These are phyloP conservation scores for Hansenula anomala DNA, from an alignment of 1,139 yeast species.

Conservation along the genomic window DNA sequence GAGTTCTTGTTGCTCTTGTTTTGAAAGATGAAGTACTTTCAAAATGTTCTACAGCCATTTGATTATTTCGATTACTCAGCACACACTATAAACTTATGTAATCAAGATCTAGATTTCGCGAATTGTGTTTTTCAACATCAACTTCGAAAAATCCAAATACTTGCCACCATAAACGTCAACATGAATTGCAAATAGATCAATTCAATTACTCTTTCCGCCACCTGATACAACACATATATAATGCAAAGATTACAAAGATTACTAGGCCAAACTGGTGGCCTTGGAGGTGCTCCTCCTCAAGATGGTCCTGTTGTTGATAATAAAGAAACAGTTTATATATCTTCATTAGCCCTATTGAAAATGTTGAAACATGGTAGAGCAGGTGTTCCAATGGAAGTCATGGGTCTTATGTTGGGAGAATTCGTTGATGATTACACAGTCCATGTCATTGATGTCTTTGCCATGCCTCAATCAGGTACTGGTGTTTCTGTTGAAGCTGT, in stretches of 20 bases:
- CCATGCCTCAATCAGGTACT: conserved; percentile 98
- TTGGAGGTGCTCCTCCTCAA: conserved; percentile 51
- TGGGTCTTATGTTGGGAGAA: conserved; percentile 99
- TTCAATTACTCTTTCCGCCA: no score
- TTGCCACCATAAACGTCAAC: conserved; percentile 1
- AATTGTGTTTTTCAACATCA: not conserved
- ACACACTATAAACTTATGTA: not conserved
- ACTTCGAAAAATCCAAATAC: not conserved
- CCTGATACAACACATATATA: no score
- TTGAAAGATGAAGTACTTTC: no score
- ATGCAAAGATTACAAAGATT: conserved; percentile 79
- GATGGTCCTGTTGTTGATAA: conserved; percentile 89
- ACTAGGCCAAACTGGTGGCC: conserved; percentile 56
- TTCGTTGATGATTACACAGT: conserved; percentile 97
- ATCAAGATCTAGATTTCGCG: not conserved
- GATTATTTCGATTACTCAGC: no score
- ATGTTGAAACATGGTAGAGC: conserved; percentile 99
- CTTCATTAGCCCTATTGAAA: conserved; percentile 89
- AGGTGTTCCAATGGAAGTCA: conserved; percentile 99
- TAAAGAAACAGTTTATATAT: conserved; percentile 93
- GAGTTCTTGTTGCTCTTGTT: no score
- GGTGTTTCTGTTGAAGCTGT: conserved; percentile 99
- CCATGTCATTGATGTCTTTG: conserved; percentile 95
- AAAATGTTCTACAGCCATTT: no score
- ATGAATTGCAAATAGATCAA: no score